Evolutionary conservation across 176 grass and related monocot genomes (phyloP).

Genomic region (Cymbopogon citratus): DNA sequence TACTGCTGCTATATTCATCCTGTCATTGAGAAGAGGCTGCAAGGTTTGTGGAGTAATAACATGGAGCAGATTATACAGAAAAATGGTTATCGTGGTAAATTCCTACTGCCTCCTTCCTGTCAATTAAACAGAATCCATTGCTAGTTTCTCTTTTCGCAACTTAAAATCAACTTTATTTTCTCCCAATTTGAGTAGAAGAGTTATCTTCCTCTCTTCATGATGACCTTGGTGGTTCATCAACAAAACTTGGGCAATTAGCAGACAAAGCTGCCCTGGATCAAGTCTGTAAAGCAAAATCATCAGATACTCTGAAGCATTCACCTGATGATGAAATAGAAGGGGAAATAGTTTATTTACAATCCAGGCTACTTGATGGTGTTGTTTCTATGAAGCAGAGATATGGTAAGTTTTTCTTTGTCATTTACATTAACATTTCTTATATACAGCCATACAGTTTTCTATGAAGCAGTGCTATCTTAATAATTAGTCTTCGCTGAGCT

Average conservation of each 20-base stretch:
- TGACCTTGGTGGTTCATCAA: constrained; percentile 1
- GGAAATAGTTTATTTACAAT: constrained; percentile 82
- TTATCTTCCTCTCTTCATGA: not conserved
- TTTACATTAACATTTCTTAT: not conserved
- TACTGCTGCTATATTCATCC: constrained; percentile 60
- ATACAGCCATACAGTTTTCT: not conserved
- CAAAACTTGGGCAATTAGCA: constrained; percentile 20
- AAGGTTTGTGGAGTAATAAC: constrained; percentile 30
- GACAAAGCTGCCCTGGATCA: constrained; percentile 40
- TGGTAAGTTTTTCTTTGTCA: constrained; percentile 45
- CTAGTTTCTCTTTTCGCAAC: not conserved
- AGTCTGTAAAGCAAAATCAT: constrained; percentile 49
- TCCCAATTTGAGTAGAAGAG: constrained; percentile 15
- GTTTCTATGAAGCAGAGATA: constrained; percentile 50
- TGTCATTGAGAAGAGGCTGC: constrained; percentile 52
- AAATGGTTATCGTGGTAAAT: constrained; percentile 52
- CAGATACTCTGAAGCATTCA: constrained; percentile 55
- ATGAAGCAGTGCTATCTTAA: not conserved
- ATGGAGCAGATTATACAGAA: constrained; percentile 23
- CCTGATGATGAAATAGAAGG: constrained; percentile 93
- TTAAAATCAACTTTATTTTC: constrained; percentile 12
- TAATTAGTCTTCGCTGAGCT: not conserved
- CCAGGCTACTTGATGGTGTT: constrained; percentile 63
- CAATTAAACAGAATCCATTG: not conserved
- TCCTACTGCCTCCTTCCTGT: not conserved